Conservation (phyloP, 164 flowering plant genomes). For the Warburgia ugandensis region DNA sequence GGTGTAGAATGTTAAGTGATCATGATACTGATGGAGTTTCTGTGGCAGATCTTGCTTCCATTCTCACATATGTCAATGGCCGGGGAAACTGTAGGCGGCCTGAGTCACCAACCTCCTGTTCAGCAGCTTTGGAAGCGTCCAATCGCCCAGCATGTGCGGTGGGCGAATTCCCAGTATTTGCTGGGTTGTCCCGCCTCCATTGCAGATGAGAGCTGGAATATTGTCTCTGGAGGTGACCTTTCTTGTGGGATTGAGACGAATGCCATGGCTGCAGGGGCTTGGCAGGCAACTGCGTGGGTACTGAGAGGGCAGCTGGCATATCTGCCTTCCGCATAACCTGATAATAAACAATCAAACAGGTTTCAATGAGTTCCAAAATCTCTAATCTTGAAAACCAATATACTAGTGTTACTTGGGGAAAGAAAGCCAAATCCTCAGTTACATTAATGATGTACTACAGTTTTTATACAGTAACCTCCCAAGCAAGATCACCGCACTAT, state of each 20-base stretch:
- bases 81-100: too few relatives aligned
- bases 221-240: slow-evolving; percentile 11
- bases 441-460: neutral
- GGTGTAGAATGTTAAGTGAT: too few relatives aligned
- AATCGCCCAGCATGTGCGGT: neutral
- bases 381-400: too few relatives aligned
- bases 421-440: neutral
- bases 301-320: neutral
- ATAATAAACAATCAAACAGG: neutral
- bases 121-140: neutral
- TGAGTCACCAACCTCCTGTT: slow-evolving; percentile 3
- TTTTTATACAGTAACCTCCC: neutral
- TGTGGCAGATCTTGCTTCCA: slow-evolving; percentile 2
- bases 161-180: neutral
- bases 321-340: slow-evolving; percentile 24
- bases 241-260: slow-evolving; percentile 3
- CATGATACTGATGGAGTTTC: too few relatives aligned
- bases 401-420: neutral
- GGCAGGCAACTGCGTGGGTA: slow-evolving; percentile 6
- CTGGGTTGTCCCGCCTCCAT: slow-evolving; percentile 24
- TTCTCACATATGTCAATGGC: too few relatives aligned
- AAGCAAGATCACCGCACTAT: too few relatives aligned
- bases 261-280: slow-evolving; percentile 7
- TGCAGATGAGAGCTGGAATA: slow-evolving; percentile 19
- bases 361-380: neutral